phyloP scores from a whole-genome alignment of 139 green algal genomes.

The Pedinophyceae sp. region DNA sequence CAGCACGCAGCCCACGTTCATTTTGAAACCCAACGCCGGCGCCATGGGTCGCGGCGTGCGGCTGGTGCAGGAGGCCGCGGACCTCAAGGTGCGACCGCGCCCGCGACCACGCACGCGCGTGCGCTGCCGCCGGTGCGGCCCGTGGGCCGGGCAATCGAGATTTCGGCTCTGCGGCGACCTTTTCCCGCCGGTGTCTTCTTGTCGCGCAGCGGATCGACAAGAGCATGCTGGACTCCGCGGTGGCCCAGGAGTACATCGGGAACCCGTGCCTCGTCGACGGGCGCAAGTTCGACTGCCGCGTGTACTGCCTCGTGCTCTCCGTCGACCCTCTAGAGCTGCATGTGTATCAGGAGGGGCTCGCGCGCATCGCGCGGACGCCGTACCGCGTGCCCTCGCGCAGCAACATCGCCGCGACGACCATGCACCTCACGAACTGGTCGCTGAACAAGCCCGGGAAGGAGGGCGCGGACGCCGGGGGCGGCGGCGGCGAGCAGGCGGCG shows the following conservation, averaged over 20 bases:
- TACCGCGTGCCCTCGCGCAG: neutral
- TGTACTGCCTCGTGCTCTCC: constrained; percentile 41
- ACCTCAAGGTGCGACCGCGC: too few species aligned
- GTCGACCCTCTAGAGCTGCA: constrained; percentile 43
- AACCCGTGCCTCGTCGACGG: constrained; percentile 38
- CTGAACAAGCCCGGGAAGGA: constrained; percentile 15
- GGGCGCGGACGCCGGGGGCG: constrained; percentile 4
- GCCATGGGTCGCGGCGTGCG: neutral
- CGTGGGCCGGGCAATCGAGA: too few species aligned
- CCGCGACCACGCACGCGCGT: too few species aligned
- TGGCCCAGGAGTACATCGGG: constrained; percentile 33
- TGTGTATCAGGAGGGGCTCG: constrained; percentile 1
- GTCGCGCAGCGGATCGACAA: too few species aligned
- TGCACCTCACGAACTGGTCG: constrained; percentile 63
- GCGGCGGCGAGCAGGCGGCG: constrained; percentile 9
- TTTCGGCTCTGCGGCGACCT: too few species aligned
- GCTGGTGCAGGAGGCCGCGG: neutral
- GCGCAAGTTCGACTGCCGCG: constrained; percentile 48
- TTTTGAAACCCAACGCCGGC: neutral
- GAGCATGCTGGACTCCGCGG: neutral
- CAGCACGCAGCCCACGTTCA: neutral
- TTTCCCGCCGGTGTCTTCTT: too few species aligned
- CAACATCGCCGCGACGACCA: constrained; percentile 1
- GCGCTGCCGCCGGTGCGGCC: too few species aligned
- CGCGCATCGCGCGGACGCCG: neutral